These are phyloP conservation scores for Teunomyces pallodes DNA, from an alignment of 805 yeast genomes.

Conservation along the genomic window DNA sequence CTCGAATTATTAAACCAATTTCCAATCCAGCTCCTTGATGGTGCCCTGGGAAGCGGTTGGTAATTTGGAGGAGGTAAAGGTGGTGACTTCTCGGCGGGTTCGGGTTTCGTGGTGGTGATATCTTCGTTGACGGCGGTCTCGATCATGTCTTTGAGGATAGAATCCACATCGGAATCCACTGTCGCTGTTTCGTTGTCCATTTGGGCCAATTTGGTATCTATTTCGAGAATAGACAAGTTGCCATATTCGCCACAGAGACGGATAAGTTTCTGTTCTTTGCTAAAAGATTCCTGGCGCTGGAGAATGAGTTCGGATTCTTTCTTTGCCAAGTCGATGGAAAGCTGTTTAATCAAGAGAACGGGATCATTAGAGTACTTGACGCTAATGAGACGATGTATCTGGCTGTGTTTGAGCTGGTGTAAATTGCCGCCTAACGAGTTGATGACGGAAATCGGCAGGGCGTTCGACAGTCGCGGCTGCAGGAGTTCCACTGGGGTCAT, in stretches of 20 bases:
- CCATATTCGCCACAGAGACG: conserved; percentile 36
- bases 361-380: conserved; percentile 28
- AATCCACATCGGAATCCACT: conserved; percentile 10
- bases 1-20: conserved; percentile 14
- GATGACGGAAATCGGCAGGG: conserved; percentile 2
- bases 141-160: conserved; percentile 25
- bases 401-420: conserved; percentile 6
- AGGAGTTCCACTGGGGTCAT: neutral
- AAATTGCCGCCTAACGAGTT: conserved; percentile 14
- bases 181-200: conserved; percentile 1
- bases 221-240: conserved; percentile 31
- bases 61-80: neutral
- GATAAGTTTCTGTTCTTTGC: conserved; percentile 32
- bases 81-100: neutral
- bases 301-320: conserved; percentile 46
- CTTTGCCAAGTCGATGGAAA: conserved; percentile 46
- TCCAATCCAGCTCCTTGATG: conserved; percentile 13
- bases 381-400: conserved; percentile 18
- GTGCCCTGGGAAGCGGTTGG: neutral
- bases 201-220: conserved; percentile 28
- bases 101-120: conserved; percentile 2
- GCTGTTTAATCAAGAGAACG: conserved; percentile 39
- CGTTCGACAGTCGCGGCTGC: neutral
- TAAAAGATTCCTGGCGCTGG: conserved; percentile 30
- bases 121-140: conserved; percentile 27